These are phyloP conservation scores for Colletotrichum acutatum DNA, from an alignment of 2,329 filamentous ascomycete genomes.

Conservation along the genomic window DNA sequence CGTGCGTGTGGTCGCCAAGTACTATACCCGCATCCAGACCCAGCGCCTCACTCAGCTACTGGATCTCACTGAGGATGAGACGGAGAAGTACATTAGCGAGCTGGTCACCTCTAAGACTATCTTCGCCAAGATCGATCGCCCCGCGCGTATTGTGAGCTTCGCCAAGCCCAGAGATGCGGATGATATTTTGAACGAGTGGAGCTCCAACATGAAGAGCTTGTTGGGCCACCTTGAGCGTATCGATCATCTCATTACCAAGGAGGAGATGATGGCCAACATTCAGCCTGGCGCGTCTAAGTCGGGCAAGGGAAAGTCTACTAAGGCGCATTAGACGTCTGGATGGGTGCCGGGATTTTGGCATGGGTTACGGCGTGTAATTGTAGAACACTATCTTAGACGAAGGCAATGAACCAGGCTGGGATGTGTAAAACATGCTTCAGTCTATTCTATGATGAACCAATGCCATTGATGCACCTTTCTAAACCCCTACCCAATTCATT, in stretches of 20 bases:
- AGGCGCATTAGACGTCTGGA: constrained; percentile 45
- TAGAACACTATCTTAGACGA: constrained; percentile 35
- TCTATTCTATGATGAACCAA: constrained; percentile 13
- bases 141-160: constrained; percentile 91
- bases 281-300: constrained; percentile 67
- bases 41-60: constrained; percentile 89
- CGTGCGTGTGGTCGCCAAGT: constrained; percentile 95
- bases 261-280: constrained; percentile 99
- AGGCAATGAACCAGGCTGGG: constrained; percentile 32
- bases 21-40: constrained; percentile 98
- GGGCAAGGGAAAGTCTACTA: constrained; percentile 50
- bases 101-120: constrained; percentile 98
- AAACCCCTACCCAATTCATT: constrained; percentile 32
- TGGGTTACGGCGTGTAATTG: constrained; percentile 31
- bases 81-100: constrained; percentile 98
- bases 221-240: constrained; percentile 88
- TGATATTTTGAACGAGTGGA: constrained; percentile 98
- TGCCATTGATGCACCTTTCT: neutral
- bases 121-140: constrained; percentile 96
- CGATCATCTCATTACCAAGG: constrained; percentile 98
- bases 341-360: neutral
- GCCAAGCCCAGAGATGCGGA: constrained; percentile 95
- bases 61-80: constrained; percentile 93
- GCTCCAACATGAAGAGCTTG: constrained; percentile 95
- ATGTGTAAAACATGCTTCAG: constrained; percentile 29